These are phyloP conservation scores for Aphanomyces invadans DNA, from an alignment of 352 stramenopile species.

Conservation along the genomic window DNA sequence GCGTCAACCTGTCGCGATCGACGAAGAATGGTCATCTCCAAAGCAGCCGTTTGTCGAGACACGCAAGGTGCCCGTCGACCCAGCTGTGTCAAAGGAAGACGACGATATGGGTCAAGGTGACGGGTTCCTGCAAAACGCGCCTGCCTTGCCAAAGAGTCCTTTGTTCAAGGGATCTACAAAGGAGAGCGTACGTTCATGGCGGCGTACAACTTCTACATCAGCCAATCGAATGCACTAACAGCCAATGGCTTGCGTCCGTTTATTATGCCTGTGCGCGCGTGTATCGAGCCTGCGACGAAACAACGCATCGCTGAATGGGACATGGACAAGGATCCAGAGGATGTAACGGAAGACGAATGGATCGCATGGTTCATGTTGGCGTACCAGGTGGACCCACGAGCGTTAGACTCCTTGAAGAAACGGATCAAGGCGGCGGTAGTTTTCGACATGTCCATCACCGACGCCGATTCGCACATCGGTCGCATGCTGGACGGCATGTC, in stretches of 20 bases:
- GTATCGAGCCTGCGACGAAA: slow-evolving; percentile 6
- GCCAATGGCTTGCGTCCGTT: background rate
- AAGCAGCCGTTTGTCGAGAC: background rate
- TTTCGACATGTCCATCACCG: background rate
- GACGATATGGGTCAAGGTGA: slow-evolving; percentile 11
- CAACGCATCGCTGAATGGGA: background rate
- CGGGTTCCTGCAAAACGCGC: background rate
- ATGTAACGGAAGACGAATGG: background rate
- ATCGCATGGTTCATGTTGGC: background rate
- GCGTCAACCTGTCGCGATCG: background rate
- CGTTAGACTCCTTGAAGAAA: background rate
- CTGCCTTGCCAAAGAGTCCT: background rate
- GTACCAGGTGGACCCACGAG: background rate
- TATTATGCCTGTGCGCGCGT: background rate
- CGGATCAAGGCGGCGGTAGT: background rate
- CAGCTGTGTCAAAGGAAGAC: background rate
- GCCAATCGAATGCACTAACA: slow-evolving; percentile 1
- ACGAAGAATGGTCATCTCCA: background rate
- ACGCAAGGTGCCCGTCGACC: background rate
- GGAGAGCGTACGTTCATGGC: background rate
- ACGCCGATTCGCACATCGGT: background rate
- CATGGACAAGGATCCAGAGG: slow-evolving; percentile 2
- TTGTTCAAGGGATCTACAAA: slow-evolving; percentile 23
- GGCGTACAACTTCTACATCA: slow-evolving; percentile 5
- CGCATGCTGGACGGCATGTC: slow-evolving; percentile 1